phyloP scores from a whole-genome alignment of 441 rosid species.

The Pelargonium cotyledonis region DNA sequence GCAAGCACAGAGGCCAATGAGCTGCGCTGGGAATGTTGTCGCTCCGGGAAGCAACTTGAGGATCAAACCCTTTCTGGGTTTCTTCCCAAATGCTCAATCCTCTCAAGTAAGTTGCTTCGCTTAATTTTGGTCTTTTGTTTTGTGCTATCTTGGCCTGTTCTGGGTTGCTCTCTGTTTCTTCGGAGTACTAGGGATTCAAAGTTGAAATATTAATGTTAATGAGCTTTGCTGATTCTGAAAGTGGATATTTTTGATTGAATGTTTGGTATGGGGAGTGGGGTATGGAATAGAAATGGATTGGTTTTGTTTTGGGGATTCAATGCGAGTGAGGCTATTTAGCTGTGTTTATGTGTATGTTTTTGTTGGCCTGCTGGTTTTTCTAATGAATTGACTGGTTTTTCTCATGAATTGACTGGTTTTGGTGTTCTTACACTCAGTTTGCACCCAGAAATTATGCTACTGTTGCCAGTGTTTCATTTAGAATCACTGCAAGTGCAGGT shows the following conservation, averaged over 20 bases:
- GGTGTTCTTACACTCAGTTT: constrained; percentile 41
- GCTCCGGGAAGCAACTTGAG: constrained; percentile 34
- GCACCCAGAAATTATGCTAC: constrained; percentile 6
- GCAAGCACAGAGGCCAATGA: constrained; percentile 46
- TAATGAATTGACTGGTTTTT: constrained; percentile 3
- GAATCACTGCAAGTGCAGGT: constrained; percentile 62
- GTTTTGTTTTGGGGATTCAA: no score
- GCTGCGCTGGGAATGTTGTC: constrained; percentile 32
- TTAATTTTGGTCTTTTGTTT: no score
- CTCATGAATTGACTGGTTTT: constrained; percentile 5
- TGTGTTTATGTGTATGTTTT: no score
- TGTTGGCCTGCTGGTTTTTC: not conserved
- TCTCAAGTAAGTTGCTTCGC: constrained; percentile 26
- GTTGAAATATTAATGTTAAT: no score
- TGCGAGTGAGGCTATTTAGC: no score
- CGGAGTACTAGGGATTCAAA: no score
- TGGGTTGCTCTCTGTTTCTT: not conserved
- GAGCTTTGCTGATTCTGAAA: no score
- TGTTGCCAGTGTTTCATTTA: constrained; percentile 33
- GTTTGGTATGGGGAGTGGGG: no score
- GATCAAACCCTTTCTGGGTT: constrained; percentile 45
- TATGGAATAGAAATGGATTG: no score
- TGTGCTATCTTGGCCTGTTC: not conserved
- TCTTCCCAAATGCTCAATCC: constrained; percentile 32
- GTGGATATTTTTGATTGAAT: no score